These are phyloP conservation scores for Fraxinus greggii DNA, from an alignment of 305 asterid genomes.

Conservation along the genomic window DNA sequence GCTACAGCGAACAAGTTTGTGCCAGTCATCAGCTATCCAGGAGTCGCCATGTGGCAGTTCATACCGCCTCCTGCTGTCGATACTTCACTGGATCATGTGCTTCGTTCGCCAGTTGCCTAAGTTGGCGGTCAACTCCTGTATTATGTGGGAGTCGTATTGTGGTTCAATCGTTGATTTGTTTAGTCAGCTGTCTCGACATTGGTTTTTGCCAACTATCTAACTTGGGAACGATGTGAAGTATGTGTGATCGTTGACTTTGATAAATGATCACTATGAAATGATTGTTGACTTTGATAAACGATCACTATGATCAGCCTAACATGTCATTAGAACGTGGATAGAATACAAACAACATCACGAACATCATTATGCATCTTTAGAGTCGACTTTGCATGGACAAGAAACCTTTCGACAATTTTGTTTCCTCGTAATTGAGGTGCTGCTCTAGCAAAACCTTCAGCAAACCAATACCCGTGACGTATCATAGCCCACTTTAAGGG, in stretches of 20 bases:
- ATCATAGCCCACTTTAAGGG: background rate
- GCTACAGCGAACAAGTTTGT: conserved; percentile 64
- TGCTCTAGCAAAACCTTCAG: background rate
- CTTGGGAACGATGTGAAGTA: conserved; percentile 17
- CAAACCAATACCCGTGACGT: background rate
- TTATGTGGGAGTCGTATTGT: conserved; percentile 10
- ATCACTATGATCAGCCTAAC: background rate
- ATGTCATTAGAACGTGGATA: background rate
- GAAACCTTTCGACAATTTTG: background rate
- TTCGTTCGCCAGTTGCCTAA: conserved; percentile 58
- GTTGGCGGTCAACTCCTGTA: conserved; percentile 28
- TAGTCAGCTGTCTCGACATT: conserved; percentile 27
- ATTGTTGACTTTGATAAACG: background rate
- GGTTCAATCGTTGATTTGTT: conserved; percentile 35
- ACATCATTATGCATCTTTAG: background rate
- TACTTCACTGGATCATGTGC: conserved; percentile 52
- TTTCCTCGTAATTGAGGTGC: background rate
- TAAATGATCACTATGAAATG: background rate
- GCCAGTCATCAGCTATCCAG: conserved; percentile 51
- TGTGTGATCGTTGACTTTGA: background rate
- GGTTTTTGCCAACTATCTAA: conserved; percentile 36
- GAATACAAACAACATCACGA: background rate
- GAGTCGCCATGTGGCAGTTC: conserved; percentile 59
- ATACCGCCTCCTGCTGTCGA: conserved; percentile 59
- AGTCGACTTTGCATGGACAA: background rate